phyloP scores from a whole-genome alignment of 139 green algal species.

The Chlorella sorokiniana region DNA sequence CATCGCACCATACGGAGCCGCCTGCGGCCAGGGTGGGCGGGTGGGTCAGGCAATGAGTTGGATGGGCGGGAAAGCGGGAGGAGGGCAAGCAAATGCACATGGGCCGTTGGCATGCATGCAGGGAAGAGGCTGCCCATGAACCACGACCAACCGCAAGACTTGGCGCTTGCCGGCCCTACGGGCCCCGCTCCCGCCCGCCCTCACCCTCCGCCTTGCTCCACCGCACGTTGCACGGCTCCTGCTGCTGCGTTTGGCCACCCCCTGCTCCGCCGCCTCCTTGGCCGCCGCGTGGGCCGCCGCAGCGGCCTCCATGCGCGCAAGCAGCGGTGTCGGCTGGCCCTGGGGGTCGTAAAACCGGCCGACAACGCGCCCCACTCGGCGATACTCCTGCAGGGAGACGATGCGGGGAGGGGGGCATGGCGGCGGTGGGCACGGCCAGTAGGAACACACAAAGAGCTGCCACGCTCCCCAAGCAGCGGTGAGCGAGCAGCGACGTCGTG shows the following conservation, averaged over 20 bases:
- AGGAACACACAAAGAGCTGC: neutral
- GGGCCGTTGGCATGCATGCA: neutral
- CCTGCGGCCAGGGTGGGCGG: conserved; percentile 40
- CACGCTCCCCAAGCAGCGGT: neutral
- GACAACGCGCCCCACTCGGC: conserved; percentile 40
- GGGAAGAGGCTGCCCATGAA: neutral
- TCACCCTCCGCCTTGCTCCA: conserved; percentile 61
- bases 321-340: conserved; percentile 40
- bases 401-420: neutral
- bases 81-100: neutral
- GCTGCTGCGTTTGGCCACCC: neutral
- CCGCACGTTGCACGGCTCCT: conserved; percentile 56
- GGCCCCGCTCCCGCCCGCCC: neutral
- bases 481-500: neutral
- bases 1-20: conserved; percentile 67
- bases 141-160: neutral
- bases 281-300: neutral
- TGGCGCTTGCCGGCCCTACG: neutral
- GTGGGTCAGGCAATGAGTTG: no score
- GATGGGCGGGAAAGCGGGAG: neutral
- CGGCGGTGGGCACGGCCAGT: neutral
- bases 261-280: neutral
- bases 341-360: conserved; percentile 54
- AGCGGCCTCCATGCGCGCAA: conserved; percentile 7
- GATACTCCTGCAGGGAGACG: conserved; percentile 63